These are phyloP conservation scores for Xerocomus potaroensis DNA, from an alignment of 768 basidiomycete genomes.

Conservation along the genomic window DNA sequence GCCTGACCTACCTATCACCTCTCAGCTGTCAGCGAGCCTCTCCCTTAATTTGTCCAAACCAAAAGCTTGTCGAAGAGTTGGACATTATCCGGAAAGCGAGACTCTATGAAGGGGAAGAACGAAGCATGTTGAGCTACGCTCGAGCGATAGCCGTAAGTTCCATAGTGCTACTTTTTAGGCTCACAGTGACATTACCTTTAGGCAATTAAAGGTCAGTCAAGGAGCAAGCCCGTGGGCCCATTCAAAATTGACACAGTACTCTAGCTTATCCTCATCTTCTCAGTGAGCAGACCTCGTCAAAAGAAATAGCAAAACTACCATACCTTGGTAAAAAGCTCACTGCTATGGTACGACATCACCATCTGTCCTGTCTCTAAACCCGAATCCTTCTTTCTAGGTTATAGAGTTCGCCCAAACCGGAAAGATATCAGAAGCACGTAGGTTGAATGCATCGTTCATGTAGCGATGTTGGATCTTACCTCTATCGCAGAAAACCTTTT, in stretches of 20 bases:
- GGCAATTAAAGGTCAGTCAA: slow-evolving; percentile 44
- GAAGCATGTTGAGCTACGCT: slow-evolving; percentile 68
- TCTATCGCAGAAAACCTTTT: slow-evolving; percentile 42
- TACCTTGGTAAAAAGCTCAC: slow-evolving; percentile 48
- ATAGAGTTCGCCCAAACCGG: slow-evolving; percentile 57
- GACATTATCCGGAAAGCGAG: slow-evolving; percentile 54
- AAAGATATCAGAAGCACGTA: slow-evolving; percentile 55
- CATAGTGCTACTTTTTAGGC: background rate
- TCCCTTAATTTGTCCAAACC: slow-evolving; percentile 67
- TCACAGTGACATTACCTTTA: slow-evolving; percentile 16
- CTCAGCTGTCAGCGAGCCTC: slow-evolving; percentile 63
- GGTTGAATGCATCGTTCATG: slow-evolving; percentile 6
- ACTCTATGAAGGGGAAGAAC: slow-evolving; percentile 60
- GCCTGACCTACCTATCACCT: slow-evolving; percentile 29
- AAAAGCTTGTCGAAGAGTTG: slow-evolving; percentile 55
- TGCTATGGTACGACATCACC: slow-evolving; percentile 39
- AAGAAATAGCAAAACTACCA: slow-evolving; percentile 42
- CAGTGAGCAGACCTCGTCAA: slow-evolving; percentile 32
- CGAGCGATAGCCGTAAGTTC: slow-evolving; percentile 63
- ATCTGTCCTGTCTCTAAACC: background rate
- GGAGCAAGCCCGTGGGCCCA: background rate
- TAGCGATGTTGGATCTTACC: background rate
- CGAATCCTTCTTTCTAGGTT: slow-evolving; percentile 38
- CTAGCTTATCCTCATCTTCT: slow-evolving; percentile 49
- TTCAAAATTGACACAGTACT: background rate